A percentile compares a stretch with the other conserved stretches of the same genome.
These are phyloP conservation scores for Colletotrichum gloeosporioides DNA, from an alignment of 2,329 filamentous ascomycete genomes.

Conservation along the genomic window DNA sequence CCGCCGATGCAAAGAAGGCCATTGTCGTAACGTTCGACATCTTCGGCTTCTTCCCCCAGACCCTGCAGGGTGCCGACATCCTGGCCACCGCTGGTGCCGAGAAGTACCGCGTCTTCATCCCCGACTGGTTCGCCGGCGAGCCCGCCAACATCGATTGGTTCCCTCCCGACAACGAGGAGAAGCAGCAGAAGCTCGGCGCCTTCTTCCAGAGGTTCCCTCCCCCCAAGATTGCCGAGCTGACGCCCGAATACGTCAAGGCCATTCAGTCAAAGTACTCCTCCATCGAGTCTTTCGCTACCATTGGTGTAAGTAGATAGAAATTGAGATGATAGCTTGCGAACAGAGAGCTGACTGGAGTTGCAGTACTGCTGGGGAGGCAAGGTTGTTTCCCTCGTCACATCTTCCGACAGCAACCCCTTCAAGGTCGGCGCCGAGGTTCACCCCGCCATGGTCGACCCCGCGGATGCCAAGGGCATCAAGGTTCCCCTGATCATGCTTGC, in stretches of 20 bases:
- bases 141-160: conserved; percentile 65
- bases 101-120: conserved; percentile 87
- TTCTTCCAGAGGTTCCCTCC: conserved; percentile 63
- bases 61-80: conserved; percentile 73
- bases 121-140: conserved; percentile 86
- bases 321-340: fast-evolving
- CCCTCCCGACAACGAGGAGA: conserved; percentile 69
- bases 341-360: not conserved
- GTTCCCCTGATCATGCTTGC: conserved; percentile 69
- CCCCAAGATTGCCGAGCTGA: conserved; percentile 49
- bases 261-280: conserved; percentile 56
- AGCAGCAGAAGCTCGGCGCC: conserved; percentile 60
- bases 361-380: conserved; percentile 77
- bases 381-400: conserved; percentile 58
- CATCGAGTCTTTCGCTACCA: conserved; percentile 64
- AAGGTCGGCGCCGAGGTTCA: conserved; percentile 57
- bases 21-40: conserved; percentile 71
- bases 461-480: conserved; percentile 64
- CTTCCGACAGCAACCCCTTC: conserved; percentile 60
- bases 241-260: conserved; percentile 62
- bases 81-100: conserved; percentile 59
- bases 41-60: conserved; percentile 74
- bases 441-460: conserved; percentile 68
- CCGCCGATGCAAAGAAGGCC: conserved; percentile 57
- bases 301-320: conserved; percentile 52